phyloP scores from a whole-genome alignment of 495 filamentous ascomycete genomes.

The Penicillium lagena region DNA sequence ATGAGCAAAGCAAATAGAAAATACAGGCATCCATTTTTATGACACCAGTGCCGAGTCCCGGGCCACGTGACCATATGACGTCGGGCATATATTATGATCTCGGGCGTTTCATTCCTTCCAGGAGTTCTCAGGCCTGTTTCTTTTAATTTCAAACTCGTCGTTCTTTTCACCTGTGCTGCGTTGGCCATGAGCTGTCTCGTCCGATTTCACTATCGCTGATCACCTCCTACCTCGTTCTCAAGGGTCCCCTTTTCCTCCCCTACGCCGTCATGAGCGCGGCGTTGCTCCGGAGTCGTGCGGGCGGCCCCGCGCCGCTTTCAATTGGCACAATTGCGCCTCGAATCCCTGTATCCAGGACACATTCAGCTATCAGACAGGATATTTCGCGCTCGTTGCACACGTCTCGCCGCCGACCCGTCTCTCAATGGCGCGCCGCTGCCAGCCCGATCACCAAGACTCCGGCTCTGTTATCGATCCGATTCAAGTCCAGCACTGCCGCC shows the following conservation, averaged over 20 bases:
- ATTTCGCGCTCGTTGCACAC: conserved; percentile 18
- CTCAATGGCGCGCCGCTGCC: conserved; percentile 20
- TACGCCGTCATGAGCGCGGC: conserved; percentile 28
- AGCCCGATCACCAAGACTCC: conserved; percentile 4
- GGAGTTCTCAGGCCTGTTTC: neutral
- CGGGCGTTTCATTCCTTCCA: conserved; percentile 2
- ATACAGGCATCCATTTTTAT: neutral
- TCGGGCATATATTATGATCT: neutral
- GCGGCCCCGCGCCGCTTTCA: conserved; percentile 23
- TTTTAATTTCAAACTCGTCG: neutral
- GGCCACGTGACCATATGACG: neutral
- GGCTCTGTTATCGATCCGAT: conserved; percentile 13
- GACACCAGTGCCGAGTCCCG: neutral
- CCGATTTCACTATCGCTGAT: conserved; percentile 11
- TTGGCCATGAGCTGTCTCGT: conserved; percentile 7
- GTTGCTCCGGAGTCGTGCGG: conserved; percentile 32
- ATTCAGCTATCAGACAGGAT: conserved; percentile 4
- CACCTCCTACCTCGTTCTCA: conserved; percentile 3
- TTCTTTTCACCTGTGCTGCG: conserved; percentile 2
- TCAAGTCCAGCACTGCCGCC: conserved; percentile 21
- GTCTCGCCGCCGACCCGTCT: conserved; percentile 13
- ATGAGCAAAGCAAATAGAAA: neutral
- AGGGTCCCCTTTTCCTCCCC: conserved; percentile 2
- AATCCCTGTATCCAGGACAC: conserved; percentile 10
- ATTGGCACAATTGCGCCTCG: conserved; percentile 21